Conservation (phyloP, 2,329 filamentous ascomycete genomes). For the Calonectria naviculata region DNA sequence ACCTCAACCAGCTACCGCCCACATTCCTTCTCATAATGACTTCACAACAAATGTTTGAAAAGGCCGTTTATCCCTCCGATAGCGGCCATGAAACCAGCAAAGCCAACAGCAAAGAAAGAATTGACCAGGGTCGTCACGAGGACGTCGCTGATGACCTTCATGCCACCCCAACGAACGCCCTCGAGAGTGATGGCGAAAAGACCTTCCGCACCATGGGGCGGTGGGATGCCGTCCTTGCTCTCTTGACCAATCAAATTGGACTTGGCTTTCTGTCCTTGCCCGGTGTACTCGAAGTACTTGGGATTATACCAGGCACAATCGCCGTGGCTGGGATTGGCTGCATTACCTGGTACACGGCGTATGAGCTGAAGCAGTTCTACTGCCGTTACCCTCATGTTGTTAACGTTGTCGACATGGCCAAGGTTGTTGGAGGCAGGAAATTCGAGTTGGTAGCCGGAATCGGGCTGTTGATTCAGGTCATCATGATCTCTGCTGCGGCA, state of each 20-base stretch:
- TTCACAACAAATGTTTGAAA: not conserved
- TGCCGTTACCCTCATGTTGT: conserved; percentile 74
- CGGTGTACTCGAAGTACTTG: conserved; percentile 75
- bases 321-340: conserved; percentile 72
- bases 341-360: conserved; percentile 69
- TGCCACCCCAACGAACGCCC: not conserved
- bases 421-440: conserved; percentile 55
- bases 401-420: conserved; percentile 76
- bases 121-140: not conserved
- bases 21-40: not conserved
- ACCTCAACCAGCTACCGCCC: too few species aligned
- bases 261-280: conserved; percentile 72
- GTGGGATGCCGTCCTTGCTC: conserved; percentile 39
- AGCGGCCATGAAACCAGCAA: not conserved
- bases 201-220: conserved; percentile 38
- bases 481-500: conserved; percentile 74
- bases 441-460: conserved; percentile 50
- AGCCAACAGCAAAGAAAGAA: not conserved
- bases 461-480: conserved; percentile 78
- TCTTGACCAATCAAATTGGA: conserved; percentile 43
- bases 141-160: not conserved
- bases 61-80: not conserved
- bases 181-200: not conserved
- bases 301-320: conserved; percentile 74
- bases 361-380: conserved; percentile 69